phyloP scores from a whole-genome alignment of 2,329 filamentous ascomycete species.

The Aspergillus brasiliensis region DNA sequence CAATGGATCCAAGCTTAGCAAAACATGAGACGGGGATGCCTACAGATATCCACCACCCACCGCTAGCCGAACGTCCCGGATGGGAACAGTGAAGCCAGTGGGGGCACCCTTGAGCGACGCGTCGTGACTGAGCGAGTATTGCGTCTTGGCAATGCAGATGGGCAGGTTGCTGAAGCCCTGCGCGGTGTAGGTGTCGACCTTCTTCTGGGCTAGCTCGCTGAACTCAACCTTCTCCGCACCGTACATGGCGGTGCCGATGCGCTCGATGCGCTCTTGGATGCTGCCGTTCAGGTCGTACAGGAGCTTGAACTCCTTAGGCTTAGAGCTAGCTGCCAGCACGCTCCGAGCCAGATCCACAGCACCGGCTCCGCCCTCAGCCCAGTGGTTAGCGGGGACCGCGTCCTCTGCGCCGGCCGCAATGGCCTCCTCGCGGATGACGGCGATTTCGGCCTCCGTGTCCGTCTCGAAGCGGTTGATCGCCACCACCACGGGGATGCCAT shows the following conservation, averaged over 20 bases:
- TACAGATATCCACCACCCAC: constrained; percentile 90
- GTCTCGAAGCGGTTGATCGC: constrained; percentile 97
- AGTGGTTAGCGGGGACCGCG: constrained; percentile 92
- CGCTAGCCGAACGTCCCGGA: constrained; percentile 89
- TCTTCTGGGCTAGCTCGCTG: constrained; percentile 90
- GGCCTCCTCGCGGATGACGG: constrained; percentile 85
- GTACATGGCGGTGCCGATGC: constrained; percentile 91
- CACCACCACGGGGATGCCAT: constrained; percentile 91
- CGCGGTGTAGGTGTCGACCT: constrained; percentile 90
- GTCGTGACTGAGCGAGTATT: constrained; percentile 94
- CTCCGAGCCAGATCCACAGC: constrained; percentile 86
- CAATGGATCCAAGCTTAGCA: constrained; percentile 2
- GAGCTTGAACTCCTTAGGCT: constrained; percentile 83
- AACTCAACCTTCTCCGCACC: constrained; percentile 88
- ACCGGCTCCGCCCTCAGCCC: constrained; percentile 90
- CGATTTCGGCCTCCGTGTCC: constrained; percentile 89
- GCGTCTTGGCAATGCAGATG: constrained; percentile 97
- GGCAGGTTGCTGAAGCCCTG: constrained; percentile 92
- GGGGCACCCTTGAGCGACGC: constrained; percentile 92
- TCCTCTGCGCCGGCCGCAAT: constrained; percentile 91
- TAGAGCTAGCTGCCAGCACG: constrained; percentile 78
- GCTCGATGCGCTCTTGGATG: constrained; percentile 86
- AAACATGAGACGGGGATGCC: constrained; percentile 36
- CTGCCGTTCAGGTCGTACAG: constrained; percentile 78
- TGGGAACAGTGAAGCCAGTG: constrained; percentile 89